These are phyloP conservation scores for Arthrobotrys musiformis DNA, from an alignment of 2,329 filamentous ascomycete species.

Conservation along the genomic window DNA sequence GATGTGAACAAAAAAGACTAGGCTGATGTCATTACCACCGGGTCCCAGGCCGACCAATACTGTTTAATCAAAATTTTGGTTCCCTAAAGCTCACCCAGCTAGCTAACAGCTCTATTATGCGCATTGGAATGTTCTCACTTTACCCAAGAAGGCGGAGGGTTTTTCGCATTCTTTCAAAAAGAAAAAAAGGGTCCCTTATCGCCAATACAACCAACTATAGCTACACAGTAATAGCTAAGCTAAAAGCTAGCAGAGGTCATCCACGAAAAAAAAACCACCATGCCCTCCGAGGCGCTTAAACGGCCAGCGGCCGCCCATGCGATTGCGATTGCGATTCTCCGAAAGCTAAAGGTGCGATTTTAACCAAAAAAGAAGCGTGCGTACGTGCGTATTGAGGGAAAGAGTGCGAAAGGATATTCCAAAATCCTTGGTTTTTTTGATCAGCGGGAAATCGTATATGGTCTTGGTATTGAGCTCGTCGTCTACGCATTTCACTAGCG, in stretches of 20 bases:
- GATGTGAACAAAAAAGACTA: neutral
- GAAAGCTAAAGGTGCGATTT: neutral
- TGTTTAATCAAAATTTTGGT: neutral
- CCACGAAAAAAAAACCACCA: constrained; percentile 7
- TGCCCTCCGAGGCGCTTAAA: constrained; percentile 12
- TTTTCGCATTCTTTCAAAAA: neutral
- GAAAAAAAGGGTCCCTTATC: neutral
- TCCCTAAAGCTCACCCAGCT: neutral
- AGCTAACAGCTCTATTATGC: neutral
- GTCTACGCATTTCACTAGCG: constrained; percentile 28
- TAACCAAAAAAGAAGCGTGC: neutral
- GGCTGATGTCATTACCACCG: constrained; percentile 21
- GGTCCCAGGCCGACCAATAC: no score
- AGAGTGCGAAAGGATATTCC: constrained; percentile 1
- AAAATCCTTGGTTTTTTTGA: constrained; percentile 11
- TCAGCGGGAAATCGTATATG: constrained; percentile 7
- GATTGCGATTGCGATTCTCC: constrained; percentile 21
- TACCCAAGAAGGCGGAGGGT: neutral
- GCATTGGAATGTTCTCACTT: constrained; percentile 19
- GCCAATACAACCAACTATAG: constrained; percentile 9
- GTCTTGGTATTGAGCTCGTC: constrained; percentile 55
- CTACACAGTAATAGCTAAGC: no score
- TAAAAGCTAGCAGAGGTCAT: no score
- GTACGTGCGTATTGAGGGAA: neutral
- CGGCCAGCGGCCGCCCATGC: constrained; percentile 8